Percentiles rank a stretch among this genome's conserved stretches.
phyloP scores from a whole-genome alignment of 768 basidiomycete genomes.

The Mrakia frigida region DNA sequence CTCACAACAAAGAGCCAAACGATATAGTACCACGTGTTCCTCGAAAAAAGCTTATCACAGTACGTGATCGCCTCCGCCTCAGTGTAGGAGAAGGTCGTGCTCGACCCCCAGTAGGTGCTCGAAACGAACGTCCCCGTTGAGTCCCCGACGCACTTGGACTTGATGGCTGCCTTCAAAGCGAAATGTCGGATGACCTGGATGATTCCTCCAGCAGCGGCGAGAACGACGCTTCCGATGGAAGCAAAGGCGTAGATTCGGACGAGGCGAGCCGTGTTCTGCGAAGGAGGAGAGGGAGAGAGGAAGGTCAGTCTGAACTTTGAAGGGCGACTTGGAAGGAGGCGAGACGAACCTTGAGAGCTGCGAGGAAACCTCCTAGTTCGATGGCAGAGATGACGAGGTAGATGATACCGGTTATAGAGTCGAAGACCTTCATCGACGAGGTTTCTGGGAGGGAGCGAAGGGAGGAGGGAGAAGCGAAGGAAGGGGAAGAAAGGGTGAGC shows the following conservation, averaged over 20 bases:
- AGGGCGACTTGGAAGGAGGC: not conserved
- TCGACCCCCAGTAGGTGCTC: not conserved
- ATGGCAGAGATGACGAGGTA: constrained; percentile 19
- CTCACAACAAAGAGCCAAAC: constrained; percentile 23
- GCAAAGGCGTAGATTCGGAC: constrained; percentile 13
- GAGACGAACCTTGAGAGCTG: not conserved
- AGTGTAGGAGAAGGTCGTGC: not conserved
- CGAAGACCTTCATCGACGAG: constrained; percentile 16
- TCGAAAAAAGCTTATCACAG: not conserved
- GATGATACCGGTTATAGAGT: constrained; percentile 17
- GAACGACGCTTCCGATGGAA: not conserved
- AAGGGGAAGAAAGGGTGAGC: not conserved
- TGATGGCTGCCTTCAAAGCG: not conserved
- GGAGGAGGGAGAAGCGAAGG: not conserved
- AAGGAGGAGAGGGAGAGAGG: not conserved
- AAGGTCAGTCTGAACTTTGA: too few species aligned
- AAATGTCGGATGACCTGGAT: constrained; percentile 11
- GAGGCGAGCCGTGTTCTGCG: not conserved
- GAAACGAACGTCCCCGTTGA: not conserved
- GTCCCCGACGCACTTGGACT: not conserved
- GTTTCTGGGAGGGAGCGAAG: not conserved
- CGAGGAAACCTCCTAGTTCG: constrained; percentile 14
- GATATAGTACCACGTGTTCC: constrained; percentile 19
- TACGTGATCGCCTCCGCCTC: not conserved
- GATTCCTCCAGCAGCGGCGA: constrained; percentile 5